Evolutionary conservation across 805 yeast genomes (phyloP), one percentile per base, ranked within the genome.

Genomic region (Nakazawaea ishiwadae): DNA sequence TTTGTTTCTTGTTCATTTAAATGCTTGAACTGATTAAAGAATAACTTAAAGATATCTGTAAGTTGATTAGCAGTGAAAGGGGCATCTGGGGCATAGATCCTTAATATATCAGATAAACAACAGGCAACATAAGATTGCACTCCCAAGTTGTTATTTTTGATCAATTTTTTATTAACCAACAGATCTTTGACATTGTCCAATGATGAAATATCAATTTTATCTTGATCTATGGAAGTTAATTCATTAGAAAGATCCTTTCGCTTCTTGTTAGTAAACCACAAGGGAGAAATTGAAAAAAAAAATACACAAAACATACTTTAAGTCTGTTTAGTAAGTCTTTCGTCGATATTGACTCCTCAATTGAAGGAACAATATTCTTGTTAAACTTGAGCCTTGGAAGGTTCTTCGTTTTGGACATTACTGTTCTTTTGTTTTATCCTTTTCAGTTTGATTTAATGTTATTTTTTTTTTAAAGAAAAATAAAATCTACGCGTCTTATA

Each of bases 51-150:
- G 15, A 87, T 73, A 4, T 68, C 79, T 1, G 78, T 65, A 29
- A 89, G 65, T 49, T 83, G 81, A 1, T 64, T 48, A 18, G 79
- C 78, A 2, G 84, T 77, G 59, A 73, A 89, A 4, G 97, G 96
- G 5, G 96, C 95, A 55, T 89, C 86, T 0, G 96, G 96, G 0
- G 96, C 96, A 52, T 72, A 82, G 12, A 90, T 58, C 44, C 96
- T 68, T 31, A 89, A 60, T 8, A 90, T 66, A 55, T 89, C 96
- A 5, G 88, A 70, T 6, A 88, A 48, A 48, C 93, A 80, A 53
- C 95, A 82, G 6, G 93, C 79, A 1, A 73, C 73, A 44, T 68
- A 76, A 0, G 90, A 77, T 48, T 79, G 83, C 6, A 89, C 78
- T 4, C 91, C 93, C 3, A 56, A 44, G 53, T 86, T 87, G 37